These are phyloP conservation scores for Pestalotiopsis fici DNA, from an alignment of 2,329 filamentous ascomycete genomes.

Conservation along the genomic window DNA sequence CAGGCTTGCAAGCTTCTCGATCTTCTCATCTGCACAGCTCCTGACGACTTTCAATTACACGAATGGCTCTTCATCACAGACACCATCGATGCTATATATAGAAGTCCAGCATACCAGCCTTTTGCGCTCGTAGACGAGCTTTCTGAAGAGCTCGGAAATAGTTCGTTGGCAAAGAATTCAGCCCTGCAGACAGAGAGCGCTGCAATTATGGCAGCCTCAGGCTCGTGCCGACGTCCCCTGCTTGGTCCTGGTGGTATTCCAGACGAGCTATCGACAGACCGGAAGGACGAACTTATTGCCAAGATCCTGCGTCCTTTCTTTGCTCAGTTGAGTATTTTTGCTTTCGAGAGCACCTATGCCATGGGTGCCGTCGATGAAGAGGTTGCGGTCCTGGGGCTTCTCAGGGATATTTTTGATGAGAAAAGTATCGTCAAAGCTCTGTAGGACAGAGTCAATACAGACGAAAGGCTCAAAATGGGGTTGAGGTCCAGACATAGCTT, in stretches of 20 bases:
- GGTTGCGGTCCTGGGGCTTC: slow-evolving; percentile 61
- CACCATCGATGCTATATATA: slow-evolving; percentile 93
- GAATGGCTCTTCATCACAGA: slow-evolving; percentile 98
- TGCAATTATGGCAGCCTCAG: slow-evolving; percentile 7
- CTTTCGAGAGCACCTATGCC: slow-evolving; percentile 90
- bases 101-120: slow-evolving; percentile 67
- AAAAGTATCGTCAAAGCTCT: slow-evolving; percentile 64
- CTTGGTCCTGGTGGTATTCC: slow-evolving; percentile 54
- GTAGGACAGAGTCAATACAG: slow-evolving; percentile 28
- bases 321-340: slow-evolving; percentile 85
- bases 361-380: slow-evolving; percentile 72
- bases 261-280: slow-evolving; percentile 58
- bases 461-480: not conserved
- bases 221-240: slow-evolving; percentile 44
- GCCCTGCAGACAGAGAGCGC: slow-evolving; percentile 17
- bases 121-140: slow-evolving; percentile 83
- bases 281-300: slow-evolving; percentile 69
- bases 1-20: slow-evolving; percentile 96
- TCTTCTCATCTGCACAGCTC: slow-evolving; percentile 79
- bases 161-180: slow-evolving; percentile 28
- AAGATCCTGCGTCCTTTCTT: slow-evolving; percentile 87
- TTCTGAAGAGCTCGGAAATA: slow-evolving; percentile 65
- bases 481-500: not conserved
- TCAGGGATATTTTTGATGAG: slow-evolving; percentile 81
- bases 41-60: slow-evolving; percentile 96